Evolutionary conservation across 2,329 filamentous ascomycete species (phyloP), one percentile per base, ranked within the genome.

Genomic region (Dactylella cylindrospora): DNA sequence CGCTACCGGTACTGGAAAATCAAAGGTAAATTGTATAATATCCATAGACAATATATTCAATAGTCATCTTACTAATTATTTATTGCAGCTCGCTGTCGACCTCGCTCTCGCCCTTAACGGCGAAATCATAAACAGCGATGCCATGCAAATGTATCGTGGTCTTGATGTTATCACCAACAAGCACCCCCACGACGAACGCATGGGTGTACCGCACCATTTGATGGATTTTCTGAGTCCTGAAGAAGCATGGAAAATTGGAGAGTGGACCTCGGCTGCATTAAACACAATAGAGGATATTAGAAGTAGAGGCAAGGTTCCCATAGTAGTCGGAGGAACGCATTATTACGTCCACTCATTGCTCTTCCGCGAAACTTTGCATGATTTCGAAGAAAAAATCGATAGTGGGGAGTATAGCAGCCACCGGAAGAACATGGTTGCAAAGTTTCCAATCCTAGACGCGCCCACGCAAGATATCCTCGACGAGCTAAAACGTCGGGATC

Each of bases 111-210:
- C 80, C 17, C 90, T 90, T 74, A 84, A 93, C 72, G 93, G 94
- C 70, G 93, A 98, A 73, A 81, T 98, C 46, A 90, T 98, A 75
- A 98, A 98, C 71, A 88, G 88, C 39, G 93, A 98, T 77, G 93
- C 93, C 31, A 95, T 98, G 90, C 93, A 98, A 72, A 84, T 98
- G 75, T 98, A 98, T 73, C 80, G 81, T 47, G 93, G 93, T 2
- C 76, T 98, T 35, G 90, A 93, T 3, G 85, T 97, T 66, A 91
- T 97, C 68, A 98, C 93, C 20, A 98, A 98, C 73, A 95, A 97
- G 72, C 86, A 97, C 57, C 82, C 87, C 0, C 46, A 71, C 0
- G 78, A 83, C 15, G 91, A 97, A 71, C 84, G 84, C 69, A 80
- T 85, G 62, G 88, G 85, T 7, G 78, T 98, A 8, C 85, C 86